Evolutionary conservation across 78 protist genomes (phyloP).

Genomic region (Guillardia theta): DNA sequence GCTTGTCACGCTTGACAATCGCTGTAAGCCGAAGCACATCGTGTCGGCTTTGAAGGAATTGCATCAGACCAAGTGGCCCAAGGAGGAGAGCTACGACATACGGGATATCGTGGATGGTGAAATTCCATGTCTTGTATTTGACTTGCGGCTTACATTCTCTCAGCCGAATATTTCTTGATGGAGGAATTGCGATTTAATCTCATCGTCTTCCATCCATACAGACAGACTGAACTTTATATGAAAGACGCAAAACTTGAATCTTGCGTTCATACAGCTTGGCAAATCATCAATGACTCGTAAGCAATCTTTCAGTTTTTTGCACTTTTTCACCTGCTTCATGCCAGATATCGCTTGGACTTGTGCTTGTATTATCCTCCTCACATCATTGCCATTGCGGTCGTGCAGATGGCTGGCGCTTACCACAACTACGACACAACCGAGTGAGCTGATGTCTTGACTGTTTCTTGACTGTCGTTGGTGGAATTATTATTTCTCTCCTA

Average conservation of each 20-base stretch:
- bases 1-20: too few relatives aligned
- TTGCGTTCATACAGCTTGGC: neutral
- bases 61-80: neutral
- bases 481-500: neutral
- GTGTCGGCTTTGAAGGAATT: neutral
- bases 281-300: neutral
- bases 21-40: neutral
- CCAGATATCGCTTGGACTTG: neutral
- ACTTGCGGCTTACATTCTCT: too few relatives aligned
- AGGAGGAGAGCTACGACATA: neutral
- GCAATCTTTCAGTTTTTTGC: neutral
- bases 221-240: neutral
- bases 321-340: neutral
- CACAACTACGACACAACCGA: neutral
- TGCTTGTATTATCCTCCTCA: neutral
- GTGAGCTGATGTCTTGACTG: neutral
- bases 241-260: neutral
- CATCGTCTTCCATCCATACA: neutral
- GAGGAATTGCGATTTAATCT: neutral
- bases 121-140: too few relatives aligned
- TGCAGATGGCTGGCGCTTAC: neutral
- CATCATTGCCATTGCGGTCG: neutral
- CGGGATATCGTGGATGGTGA: neutral
- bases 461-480: neutral
- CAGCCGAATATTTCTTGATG: conserved; percentile 3